Base-by-base conservation (phyloP, 495 filamentous ascomycete genomes). In the Talaromyces liani region DNA sequence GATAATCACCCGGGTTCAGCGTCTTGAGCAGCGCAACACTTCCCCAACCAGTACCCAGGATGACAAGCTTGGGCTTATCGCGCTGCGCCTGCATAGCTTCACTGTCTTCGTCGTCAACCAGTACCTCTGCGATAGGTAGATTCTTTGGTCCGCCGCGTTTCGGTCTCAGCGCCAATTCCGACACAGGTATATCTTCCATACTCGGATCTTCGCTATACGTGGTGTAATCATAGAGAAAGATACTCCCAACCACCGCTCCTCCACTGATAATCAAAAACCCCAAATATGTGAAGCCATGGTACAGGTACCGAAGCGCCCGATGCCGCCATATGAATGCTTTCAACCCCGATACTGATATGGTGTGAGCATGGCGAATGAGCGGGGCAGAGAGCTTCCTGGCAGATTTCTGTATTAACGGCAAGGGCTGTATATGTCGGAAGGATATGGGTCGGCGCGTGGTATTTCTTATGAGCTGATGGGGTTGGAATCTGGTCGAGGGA, bases 1-100 rank as follows among this genome's bases (percentile, higher is more conserved):
- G 92, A 70, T 97, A 98, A 66, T 95, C 87, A 5, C 90, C 91
- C 2, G 92, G 88, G 55, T 93, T 88, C 63, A 99, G 77, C 61
- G 88, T 88, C 77, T 99, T 99, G 18, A 99, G 75, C 47, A 99
- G 78, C 20, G 93, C 90, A 63, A 99, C 88, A 67, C 91, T 92
- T 58, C 92, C 95, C 95, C 95, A 99, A 27, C 95, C 95, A 10
- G 91, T 92, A 6, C 95, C 95, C 57, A 99, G 74, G 27, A 99
- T 87, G 8, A 99, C 95, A 71, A 99, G 79, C 66, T 87, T 87
- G 1, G 93, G 94, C 77, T 97, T 98, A 64, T 90, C 84, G 75
- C 89, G 92, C 68, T 87, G 84, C 61, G 77, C 80, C 58, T 78
- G 79, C 73, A 84, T 90, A 61, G 84, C 83, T 14, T 85, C 84